Conservation (phyloP, 768 basidiomycete species). For the Mycena capillaripes region DNA sequence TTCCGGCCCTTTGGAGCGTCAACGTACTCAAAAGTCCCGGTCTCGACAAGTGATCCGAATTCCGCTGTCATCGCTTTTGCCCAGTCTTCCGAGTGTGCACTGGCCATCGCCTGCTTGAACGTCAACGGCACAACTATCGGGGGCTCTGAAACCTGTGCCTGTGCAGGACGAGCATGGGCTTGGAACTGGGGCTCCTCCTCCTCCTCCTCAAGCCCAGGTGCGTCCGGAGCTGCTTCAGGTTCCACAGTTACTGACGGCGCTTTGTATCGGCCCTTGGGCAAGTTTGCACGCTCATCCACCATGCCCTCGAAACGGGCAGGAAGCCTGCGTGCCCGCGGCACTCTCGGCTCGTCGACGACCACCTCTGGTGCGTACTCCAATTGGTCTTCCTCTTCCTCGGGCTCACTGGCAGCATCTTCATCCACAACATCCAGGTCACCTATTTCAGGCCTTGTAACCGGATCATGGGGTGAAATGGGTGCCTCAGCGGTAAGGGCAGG, state of each 20-base stretch:
- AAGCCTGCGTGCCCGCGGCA: neutral
- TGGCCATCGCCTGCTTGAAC: constrained; percentile 11
- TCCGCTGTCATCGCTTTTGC: constrained; percentile 4
- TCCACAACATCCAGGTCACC: neutral
- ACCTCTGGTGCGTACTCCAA: neutral
- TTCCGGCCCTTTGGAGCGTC: constrained; percentile 3
- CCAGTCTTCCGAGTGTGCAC: constrained; percentile 1
- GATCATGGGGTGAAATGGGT: neutral
- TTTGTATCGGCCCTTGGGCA: constrained; percentile 10
- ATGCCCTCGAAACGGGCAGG: neutral
- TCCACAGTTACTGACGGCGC: neutral
- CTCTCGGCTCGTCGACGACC: neutral
- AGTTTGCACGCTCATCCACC: neutral
- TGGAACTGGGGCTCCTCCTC: constrained; percentile 9
- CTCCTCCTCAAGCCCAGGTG: constrained; percentile 17
- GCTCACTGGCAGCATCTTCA: too few species aligned
- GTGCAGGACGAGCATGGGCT: constrained; percentile 8
- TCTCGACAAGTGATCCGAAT: constrained; percentile 1
- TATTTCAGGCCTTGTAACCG: too few species aligned
- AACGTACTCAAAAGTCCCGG: neutral
- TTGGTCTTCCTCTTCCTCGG: neutral
- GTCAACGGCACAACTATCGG: constrained; percentile 2
- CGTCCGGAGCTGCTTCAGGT: neutral
- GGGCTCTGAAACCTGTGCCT: neutral
- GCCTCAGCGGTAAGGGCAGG: neutral